Base-by-base conservation (phyloP, 2,329 filamentous ascomycete species). In the Clathrospora elynae region DNA sequence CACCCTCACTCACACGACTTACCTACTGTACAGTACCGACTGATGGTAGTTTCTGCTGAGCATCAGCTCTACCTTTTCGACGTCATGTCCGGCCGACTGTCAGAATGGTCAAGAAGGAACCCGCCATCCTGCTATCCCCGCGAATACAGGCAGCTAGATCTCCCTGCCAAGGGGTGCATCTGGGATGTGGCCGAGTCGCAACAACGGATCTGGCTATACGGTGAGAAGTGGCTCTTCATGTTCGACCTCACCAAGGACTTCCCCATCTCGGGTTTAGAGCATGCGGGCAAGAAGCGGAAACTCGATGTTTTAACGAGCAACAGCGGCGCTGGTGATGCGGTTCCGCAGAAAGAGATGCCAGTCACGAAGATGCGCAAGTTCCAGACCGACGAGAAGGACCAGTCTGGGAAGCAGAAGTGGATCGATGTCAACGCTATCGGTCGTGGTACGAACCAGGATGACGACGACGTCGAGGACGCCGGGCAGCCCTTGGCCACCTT, bases 161-260 rank as follows among this genome's bases (percentile, higher is more conserved):
- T 96, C 66, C 78, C 88, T 28, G 87, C 87, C 39, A 92, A 92
- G 75, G 91, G 90, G 3, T 84, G 85, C 17, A 70, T 96, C 25
- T 97, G 92, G 91, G 87, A 95, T 63, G 76, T 86, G 1, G 57
- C 73, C n/a, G 75, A 83, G 32, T 40, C 52, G 1, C 49, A 59
- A 14, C 55, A 67, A 33, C 81, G 92, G 10, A 72, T 92, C 6
- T 97, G 92, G 90, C 73, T 97, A 13, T 96, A 95, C 62, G 91
- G 92, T 5, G 81, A 83, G 26, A 85, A 82, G 1, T 97, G 90
- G 79, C 71, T 99, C 16, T 90, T 88, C 73, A 97, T 97, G 91
- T 82, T 99, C 47, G 90, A 97, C 67, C 74, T 95, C 19, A 81
- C 81, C 13, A 80, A 81, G 59, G 86, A 96, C 66, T 78, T 93